phyloP scores from a whole-genome alignment of 2,329 filamentous ascomycete genomes.

The Lizonia empirigonia region DNA sequence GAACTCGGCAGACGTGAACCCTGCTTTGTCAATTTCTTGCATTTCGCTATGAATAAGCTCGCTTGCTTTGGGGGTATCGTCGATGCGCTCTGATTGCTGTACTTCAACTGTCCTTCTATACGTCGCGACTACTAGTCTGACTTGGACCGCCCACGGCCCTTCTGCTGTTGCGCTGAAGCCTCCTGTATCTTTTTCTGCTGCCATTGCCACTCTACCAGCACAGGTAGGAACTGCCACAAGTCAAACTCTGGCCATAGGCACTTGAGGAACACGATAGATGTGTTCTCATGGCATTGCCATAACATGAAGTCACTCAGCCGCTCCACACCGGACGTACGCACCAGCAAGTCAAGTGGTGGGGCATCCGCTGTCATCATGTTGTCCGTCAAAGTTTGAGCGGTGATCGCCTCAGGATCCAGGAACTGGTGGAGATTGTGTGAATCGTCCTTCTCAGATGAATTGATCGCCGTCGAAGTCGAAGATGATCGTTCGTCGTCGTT shows the following conservation, averaged over 20 bases:
- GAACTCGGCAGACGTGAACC: slow-evolving; percentile 8
- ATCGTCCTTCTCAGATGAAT: slow-evolving; percentile 42
- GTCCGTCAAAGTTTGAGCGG: slow-evolving; percentile 76
- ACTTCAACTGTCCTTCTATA: slow-evolving; percentile 7
- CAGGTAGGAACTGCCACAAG: slow-evolving; percentile 88
- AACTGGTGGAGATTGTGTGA: slow-evolving; percentile 25
- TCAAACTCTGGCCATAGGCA: slow-evolving; percentile 97
- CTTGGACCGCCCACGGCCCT: slow-evolving; percentile 37
- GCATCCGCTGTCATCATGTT: slow-evolving; percentile 88
- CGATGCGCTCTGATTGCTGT: slow-evolving; percentile 20
- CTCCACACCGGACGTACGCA: slow-evolving; percentile 91
- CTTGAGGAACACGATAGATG: slow-evolving; percentile 88
- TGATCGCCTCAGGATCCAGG: slow-evolving; percentile 88
- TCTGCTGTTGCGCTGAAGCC: slow-evolving; percentile 43
- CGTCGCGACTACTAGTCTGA: slow-evolving; percentile 25
- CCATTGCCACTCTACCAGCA: slow-evolving; percentile 88
- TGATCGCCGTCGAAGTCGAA: slow-evolving; percentile 48
- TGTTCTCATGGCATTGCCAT: slow-evolving; percentile 94
- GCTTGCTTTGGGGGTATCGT: slow-evolving; percentile 34
- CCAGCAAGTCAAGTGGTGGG: slow-evolving; percentile 86
- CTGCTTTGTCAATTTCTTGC: slow-evolving; percentile 20
- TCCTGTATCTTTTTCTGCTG: slow-evolving; percentile 55
- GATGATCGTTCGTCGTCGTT: slow-evolving; percentile 39
- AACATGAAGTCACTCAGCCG: slow-evolving; percentile 97
- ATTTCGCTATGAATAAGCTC: slow-evolving; percentile 27